Evolutionary conservation across 2,329 filamentous ascomycete species (phyloP).

Genomic region (Stemphylium vesicarium): DNA sequence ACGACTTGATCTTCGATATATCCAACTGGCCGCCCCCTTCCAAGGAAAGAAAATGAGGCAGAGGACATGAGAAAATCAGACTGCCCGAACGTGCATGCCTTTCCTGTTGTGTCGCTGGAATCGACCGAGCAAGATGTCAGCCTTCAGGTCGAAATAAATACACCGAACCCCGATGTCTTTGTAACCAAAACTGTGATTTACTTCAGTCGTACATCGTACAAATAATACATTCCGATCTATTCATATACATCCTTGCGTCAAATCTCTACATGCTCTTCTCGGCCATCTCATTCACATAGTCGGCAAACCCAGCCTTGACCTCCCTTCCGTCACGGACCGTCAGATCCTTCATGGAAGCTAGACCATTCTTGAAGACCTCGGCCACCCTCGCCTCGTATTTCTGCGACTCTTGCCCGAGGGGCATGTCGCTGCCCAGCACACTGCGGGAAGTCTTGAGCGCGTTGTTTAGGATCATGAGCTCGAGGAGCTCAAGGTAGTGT

Average conservation of each 20-base stretch:
- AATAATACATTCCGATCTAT: no score
- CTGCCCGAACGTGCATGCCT: no score
- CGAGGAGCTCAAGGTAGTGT: conserved; percentile 33
- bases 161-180: no score
- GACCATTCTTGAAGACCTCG: conserved; percentile 11
- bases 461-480: conserved; percentile 50
- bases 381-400: conserved; percentile 19
- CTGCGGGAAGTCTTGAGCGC: conserved; percentile 52
- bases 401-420: conserved; percentile 31
- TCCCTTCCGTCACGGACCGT: neutral
- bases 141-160: no score
- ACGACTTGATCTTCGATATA: no score
- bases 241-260: neutral
- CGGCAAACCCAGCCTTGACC: neutral
- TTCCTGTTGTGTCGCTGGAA: no score
- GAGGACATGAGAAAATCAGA: no score
- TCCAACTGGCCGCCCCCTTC: no score
- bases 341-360: conserved; percentile 6
- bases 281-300: conserved; percentile 3
- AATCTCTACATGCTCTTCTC: neutral
- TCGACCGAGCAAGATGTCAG: no score
- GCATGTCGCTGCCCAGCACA: conserved; percentile 49
- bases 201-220: no score
- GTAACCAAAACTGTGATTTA: no score
- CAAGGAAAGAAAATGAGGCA: no score